These are phyloP conservation scores for Galerina sulciceps DNA, from an alignment of 768 basidiomycete species.

Conservation along the genomic window DNA sequence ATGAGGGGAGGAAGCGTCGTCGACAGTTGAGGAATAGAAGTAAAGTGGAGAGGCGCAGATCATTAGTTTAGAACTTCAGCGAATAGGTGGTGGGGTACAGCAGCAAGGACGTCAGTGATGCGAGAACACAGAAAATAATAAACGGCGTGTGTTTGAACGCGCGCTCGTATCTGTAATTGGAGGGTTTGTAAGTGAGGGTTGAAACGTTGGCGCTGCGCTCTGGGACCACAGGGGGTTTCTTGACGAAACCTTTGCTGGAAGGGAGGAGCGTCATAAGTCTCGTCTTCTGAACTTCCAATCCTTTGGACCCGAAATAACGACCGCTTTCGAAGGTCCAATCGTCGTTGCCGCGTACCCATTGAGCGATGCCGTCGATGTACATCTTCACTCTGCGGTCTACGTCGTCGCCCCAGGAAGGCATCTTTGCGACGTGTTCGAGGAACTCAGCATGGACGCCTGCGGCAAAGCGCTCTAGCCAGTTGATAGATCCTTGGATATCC, in stretches of 20 bases:
- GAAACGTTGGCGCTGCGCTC: too few relatives aligned
- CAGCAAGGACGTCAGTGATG: not conserved
- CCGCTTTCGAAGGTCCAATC: constrained; percentile 55
- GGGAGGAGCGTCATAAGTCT: constrained; percentile 24
- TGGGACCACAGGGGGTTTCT: not conserved
- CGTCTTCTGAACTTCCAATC: constrained; percentile 21
- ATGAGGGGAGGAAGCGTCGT: too few relatives aligned
- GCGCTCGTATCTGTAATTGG: too few relatives aligned
- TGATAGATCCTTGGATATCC: constrained; percentile 41
- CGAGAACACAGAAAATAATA: constrained; percentile 21
- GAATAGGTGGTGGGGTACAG: not conserved
- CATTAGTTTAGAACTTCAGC: not conserved
- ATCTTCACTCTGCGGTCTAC: constrained; percentile 36
- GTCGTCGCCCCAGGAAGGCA: constrained; percentile 44
- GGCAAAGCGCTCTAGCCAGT: constrained; percentile 41
- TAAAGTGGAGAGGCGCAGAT: too few relatives aligned
- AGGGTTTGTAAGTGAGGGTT: too few relatives aligned
- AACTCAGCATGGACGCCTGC: constrained; percentile 41
- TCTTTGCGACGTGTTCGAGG: constrained; percentile 34
- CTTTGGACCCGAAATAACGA: constrained; percentile 42
- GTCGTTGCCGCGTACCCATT: constrained; percentile 57
- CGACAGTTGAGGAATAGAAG: too few relatives aligned
- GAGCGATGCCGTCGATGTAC: constrained; percentile 53
- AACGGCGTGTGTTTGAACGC: constrained; percentile 12
- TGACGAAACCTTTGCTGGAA: constrained; percentile 11